These are phyloP conservation scores for Inosperma sp. DNA, from an alignment of 768 basidiomycete species.

Conservation along the genomic window DNA sequence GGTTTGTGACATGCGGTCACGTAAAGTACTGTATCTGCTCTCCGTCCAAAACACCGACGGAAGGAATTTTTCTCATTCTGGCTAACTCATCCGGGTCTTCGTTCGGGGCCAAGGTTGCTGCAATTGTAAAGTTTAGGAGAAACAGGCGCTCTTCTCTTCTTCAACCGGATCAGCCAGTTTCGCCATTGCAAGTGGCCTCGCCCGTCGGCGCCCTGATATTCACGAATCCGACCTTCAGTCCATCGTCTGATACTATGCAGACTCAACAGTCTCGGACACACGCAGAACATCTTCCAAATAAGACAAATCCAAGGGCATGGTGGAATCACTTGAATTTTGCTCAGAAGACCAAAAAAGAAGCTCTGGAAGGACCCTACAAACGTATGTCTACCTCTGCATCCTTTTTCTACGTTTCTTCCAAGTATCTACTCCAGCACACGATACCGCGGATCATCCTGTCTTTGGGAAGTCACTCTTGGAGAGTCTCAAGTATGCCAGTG, in stretches of 20 bases:
- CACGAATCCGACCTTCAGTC: neutral
- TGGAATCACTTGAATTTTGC: slow-evolving; percentile 71
- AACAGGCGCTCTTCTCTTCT: slow-evolving; percentile 1
- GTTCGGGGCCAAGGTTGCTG: slow-evolving; percentile 10
- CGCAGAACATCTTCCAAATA: slow-evolving; percentile 35
- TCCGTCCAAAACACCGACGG: slow-evolving; percentile 7
- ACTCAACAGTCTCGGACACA: neutral
- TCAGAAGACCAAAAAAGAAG: slow-evolving; percentile 59
- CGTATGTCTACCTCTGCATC: slow-evolving; percentile 32
- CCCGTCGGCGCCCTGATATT: neutral
- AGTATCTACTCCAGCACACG: slow-evolving; percentile 28
- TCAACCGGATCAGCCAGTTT: slow-evolving; percentile 5
- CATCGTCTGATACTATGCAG: slow-evolving; percentile 5
- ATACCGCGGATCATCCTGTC: slow-evolving; percentile 48
- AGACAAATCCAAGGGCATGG: slow-evolving; percentile 71
- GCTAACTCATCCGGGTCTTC: slow-evolving; percentile 4
- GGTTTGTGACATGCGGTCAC: slow-evolving; percentile 7
- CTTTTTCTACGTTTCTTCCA: slow-evolving; percentile 1
- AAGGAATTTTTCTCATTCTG: slow-evolving; percentile 5
- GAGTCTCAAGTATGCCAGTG: slow-evolving; percentile 80
- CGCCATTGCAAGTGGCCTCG: neutral
- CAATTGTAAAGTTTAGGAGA: slow-evolving; percentile 9
- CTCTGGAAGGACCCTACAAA: slow-evolving; percentile 25
- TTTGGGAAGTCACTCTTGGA: slow-evolving; percentile 85
- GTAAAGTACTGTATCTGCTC: slow-evolving; percentile 5